Evolutionary conservation across 768 basidiomycete genomes (phyloP).

Genomic region (Leccinellum rugosiceps): DNA sequence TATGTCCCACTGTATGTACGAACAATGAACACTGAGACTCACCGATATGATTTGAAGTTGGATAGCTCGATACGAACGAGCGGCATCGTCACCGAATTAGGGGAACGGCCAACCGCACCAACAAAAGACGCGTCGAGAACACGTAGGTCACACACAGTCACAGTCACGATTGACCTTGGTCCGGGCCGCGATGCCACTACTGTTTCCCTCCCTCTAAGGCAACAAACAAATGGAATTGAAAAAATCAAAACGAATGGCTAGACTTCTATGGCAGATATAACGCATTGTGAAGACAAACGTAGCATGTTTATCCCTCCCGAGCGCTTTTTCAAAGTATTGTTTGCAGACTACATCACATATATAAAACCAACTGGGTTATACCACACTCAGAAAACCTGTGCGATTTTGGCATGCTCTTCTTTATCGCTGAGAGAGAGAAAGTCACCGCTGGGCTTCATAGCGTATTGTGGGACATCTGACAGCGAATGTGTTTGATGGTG

Average conservation of each 20-base stretch:
- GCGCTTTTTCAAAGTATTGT: not conserved
- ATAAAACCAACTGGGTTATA: not conserved
- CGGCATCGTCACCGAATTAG: conserved; percentile 52
- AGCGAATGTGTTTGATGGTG: conserved; percentile 24
- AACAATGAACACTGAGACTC: conserved; percentile 8
- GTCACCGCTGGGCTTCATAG: conserved; percentile 21
- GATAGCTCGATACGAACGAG: conserved; percentile 83
- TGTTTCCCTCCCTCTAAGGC: no score
- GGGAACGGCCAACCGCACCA: conserved; percentile 15
- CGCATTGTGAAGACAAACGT: not conserved
- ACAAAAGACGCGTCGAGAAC: conserved; percentile 23
- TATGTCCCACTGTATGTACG: conserved; percentile 5
- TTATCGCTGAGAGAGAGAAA: conserved; percentile 23
- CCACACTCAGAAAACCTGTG: conserved; percentile 11
- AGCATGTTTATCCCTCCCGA: not conserved
- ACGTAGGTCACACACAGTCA: conserved; percentile 25
- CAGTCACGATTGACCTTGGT: conserved; percentile 9
- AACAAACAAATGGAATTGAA: not conserved
- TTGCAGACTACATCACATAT: not conserved
- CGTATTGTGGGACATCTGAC: conserved; percentile 22
- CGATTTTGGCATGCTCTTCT: conserved; percentile 14
- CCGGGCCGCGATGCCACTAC: no score
- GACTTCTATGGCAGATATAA: conserved; percentile 2
- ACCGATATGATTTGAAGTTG: conserved; percentile 97
- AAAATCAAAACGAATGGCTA: conserved; percentile 11